Conservation (phyloP, 306 rosid species). For the Cucurbita maxima region DNA sequence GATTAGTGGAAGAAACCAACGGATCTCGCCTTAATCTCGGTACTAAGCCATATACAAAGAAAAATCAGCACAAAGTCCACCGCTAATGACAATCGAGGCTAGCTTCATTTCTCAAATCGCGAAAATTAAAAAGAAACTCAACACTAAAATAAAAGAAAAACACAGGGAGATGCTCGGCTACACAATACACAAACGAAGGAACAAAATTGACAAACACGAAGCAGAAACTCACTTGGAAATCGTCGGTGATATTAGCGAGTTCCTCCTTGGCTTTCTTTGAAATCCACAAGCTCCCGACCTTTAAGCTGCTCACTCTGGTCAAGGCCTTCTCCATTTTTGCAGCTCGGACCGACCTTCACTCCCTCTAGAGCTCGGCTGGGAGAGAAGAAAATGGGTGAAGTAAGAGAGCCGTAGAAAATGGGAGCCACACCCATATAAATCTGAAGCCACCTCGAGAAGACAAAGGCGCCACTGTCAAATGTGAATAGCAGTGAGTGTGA, state of each 20-base stretch:
- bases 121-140: neutral
- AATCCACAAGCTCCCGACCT: conserved; percentile 78
- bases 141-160: neutral
- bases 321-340: conserved; percentile 76
- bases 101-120: conserved; percentile 18
- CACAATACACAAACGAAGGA: neutral
- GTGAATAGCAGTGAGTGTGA: neutral
- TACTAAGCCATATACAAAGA: neutral
- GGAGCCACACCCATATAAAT: neutral
- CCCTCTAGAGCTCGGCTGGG: neutral
- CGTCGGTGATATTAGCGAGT: conserved; percentile 58
- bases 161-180: neutral
- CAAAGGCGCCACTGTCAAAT: neutral
- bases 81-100: conserved; percentile 6
- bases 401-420: neutral
- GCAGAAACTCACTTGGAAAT: conserved; percentile 48
- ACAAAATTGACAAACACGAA: neutral
- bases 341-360: conserved; percentile 4
- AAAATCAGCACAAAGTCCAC: conserved; percentile 12
- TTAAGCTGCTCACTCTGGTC: conserved; percentile 67
- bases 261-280: conserved; percentile 87
- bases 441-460: neutral
- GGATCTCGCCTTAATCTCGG: conserved; percentile 28
- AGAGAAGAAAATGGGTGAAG: neutral
- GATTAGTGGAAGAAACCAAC: neutral